These are phyloP conservation scores for Solanum peruvianum DNA, from an alignment of 257 asterid genomes.

Conservation along the genomic window DNA sequence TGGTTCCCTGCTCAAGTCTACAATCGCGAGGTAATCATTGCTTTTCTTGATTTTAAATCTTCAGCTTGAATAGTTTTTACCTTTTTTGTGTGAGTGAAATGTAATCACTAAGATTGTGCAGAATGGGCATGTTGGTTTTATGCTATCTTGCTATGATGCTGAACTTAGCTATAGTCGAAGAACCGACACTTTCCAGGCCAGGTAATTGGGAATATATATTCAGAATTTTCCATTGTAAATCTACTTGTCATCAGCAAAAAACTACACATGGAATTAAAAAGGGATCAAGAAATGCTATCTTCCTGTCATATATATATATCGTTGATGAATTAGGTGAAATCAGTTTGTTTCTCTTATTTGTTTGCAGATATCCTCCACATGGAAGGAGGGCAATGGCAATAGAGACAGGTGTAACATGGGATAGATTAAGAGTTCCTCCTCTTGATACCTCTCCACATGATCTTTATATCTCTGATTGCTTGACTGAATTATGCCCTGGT, in stretches of 20 bases:
- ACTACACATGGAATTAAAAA: neutral
- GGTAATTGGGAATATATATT: slow-evolving; percentile 20
- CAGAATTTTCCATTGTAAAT: neutral
- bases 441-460: slow-evolving; percentile 46
- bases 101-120: slow-evolving; percentile 6
- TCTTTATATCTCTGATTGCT: slow-evolving; percentile 65
- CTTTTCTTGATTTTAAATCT: neutral
- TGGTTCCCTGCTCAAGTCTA: slow-evolving; percentile 93
- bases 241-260: neutral
- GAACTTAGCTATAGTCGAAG: slow-evolving; percentile 43
- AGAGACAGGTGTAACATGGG: slow-evolving; percentile 77
- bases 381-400: slow-evolving; percentile 58
- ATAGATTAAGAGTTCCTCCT: slow-evolving; percentile 65
- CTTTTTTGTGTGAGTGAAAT: neutral
- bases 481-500: slow-evolving; percentile 59
- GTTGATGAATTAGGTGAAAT: neutral
- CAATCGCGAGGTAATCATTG: slow-evolving; percentile 61
- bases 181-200: slow-evolving; percentile 51
- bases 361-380: slow-evolving; percentile 67
- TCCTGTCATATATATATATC: neutral
- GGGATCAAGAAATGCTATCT: neutral
- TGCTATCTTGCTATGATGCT: slow-evolving; percentile 73
- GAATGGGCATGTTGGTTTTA: slow-evolving; percentile 71
- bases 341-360: neutral
- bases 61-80: neutral